phyloP scores from a whole-genome alignment of 345 rosid genomes.

The Theobroma cacao region DNA sequence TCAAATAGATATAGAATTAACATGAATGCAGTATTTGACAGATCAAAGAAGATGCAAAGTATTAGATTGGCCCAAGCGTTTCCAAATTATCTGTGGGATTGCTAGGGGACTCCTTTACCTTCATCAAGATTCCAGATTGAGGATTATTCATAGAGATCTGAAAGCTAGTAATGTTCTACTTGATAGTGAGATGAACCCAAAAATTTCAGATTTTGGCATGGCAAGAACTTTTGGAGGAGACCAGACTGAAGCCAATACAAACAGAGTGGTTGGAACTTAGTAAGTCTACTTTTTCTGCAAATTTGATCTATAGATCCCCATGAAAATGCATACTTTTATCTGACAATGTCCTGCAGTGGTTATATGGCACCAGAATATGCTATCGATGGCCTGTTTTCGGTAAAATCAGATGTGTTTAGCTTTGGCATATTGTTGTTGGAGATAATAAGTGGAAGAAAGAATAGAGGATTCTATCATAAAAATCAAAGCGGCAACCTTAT shows the following conservation, averaged over 20 bases:
- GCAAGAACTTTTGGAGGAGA: too few relatives aligned
- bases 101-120: slow-evolving; percentile 43
- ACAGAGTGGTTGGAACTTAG: too few relatives aligned
- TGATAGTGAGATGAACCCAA: slow-evolving; percentile 37
- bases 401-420: too few relatives aligned
- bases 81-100: slow-evolving; percentile 36
- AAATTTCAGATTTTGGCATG: slow-evolving; percentile 43
- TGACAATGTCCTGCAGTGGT: not conserved
- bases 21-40: not conserved
- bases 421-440: too few relatives aligned
- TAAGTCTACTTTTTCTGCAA: slow-evolving; percentile 39
- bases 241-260: too few relatives aligned
- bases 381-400: not conserved
- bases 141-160: slow-evolving; percentile 23
- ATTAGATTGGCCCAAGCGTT: slow-evolving; percentile 25
- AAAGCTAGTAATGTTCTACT: slow-evolving; percentile 35
- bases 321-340: not conserved
- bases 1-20: not conserved
- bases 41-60: not conserved
- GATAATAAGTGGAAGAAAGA: not conserved
- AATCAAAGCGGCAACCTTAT: not conserved
- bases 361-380: slow-evolving; percentile 1
- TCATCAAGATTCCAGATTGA: slow-evolving; percentile 42
- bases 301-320: not conserved
- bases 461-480: not conserved